These are phyloP conservation scores for Rhodotorula sp. DNA, from an alignment of 1,284 basidiomycete species.

Conservation along the genomic window DNA sequence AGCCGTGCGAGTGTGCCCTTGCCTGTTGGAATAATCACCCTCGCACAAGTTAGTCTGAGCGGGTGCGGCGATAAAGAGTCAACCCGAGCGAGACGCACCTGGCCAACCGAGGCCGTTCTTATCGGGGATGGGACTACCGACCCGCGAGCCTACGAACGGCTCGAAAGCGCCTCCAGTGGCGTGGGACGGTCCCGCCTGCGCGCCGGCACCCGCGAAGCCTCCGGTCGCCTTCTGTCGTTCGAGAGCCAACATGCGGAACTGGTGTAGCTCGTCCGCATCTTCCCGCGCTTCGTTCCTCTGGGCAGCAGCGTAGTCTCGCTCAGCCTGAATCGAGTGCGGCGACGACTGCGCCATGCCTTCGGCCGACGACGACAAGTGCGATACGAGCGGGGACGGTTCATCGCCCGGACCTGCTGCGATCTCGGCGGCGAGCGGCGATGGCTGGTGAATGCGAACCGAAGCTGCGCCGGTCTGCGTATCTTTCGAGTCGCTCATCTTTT, in stretches of 20 bases:
- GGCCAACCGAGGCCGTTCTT: slow-evolving; percentile 86
- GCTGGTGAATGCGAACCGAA: slow-evolving; percentile 1
- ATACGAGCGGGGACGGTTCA: slow-evolving; percentile 1
- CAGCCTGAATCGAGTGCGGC: slow-evolving; percentile 3
- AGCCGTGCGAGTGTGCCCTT: slow-evolving; percentile 85
- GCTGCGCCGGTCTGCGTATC: neutral
- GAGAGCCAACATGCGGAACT: slow-evolving; percentile 18
- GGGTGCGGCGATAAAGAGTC: neutral
- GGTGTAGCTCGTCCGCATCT: slow-evolving; percentile 21
- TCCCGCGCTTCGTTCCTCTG: slow-evolving; percentile 11
- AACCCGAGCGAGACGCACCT: slow-evolving; percentile 58
- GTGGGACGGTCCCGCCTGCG: neutral
- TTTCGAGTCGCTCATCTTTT: neutral
- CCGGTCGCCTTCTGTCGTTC: slow-evolving; percentile 13
- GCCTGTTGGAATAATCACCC: slow-evolving; percentile 56
- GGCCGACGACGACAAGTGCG: slow-evolving; percentile 6
- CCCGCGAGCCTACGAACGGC: slow-evolving; percentile 31
- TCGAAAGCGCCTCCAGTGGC: slow-evolving; percentile 9
- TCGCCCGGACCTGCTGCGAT: neutral
- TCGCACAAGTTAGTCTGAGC: slow-evolving; percentile 18
- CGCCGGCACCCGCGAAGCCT: neutral
- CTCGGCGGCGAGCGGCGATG: slow-evolving; percentile 18
- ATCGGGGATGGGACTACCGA: slow-evolving; percentile 38
- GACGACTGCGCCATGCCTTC: neutral
- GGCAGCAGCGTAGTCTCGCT: neutral